Base-by-base conservation (phyloP, 306 rosid genomes). In the Quercus engelmannii region DNA sequence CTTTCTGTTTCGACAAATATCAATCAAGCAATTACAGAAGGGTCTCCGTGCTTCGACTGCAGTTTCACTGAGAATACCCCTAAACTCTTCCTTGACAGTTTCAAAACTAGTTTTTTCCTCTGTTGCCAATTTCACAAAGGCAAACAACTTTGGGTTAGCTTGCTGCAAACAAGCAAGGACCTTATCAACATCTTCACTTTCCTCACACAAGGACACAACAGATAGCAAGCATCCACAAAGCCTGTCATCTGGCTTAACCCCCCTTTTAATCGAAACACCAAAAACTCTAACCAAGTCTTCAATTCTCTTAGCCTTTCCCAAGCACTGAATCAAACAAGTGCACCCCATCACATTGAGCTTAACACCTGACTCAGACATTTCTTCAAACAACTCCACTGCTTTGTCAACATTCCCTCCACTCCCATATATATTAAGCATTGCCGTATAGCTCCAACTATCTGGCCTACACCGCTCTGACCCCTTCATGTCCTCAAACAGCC, bases 11-110 rank as follows among this genome's bases (percentile, higher is more conserved):
- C 97, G 82, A 72, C 98, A 93, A 72, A 93, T 86, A 83, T 96
- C 99, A 52, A 96, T 96, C 87, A 93, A 79, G 84, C 99, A 96
- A 84, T 96, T 96, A 67, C 98, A 96, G 76, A 93, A 96, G 69
- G 99, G 96, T 75, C 94, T 89, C 79, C 97, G 84, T 5, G 97
- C 90, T 79, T 90, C 98, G 21, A 87, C 80, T 3, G 84, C 84
- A 0, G 98, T 86, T 41, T 80, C 75, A 19, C 87, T 78, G 55
- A 93, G 78, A 52, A 89, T 87, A 6, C 63, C 73, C 86, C 89
- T 88, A 73, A 93, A 90, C 83, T 93, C 94, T 2, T 89, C 89
- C 86, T 90, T 89, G n/a, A 89, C 70, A 5, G 86, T 71, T 71
- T 89, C 96, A 69, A 91, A 96, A 55, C 87, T 77, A 56, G 85